Evolutionary conservation across 371 early-diverging fungal genomes (phyloP), one percentile per base, ranked within the genome.

Genomic region (Fennellomyces sp.): DNA sequence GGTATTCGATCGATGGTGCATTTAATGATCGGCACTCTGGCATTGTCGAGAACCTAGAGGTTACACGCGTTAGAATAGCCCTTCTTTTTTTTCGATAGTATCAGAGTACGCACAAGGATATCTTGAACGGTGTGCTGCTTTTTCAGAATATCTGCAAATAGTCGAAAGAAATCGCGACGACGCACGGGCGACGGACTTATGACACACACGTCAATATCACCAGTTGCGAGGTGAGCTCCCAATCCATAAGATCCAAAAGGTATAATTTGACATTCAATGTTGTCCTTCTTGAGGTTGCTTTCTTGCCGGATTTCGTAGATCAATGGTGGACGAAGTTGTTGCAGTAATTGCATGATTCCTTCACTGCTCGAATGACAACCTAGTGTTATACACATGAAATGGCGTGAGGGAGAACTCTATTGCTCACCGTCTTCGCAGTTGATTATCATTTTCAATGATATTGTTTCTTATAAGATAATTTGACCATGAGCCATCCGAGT

Each of bases 241-340:
- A 78, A 27, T 0, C 61, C 73, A 58, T 68, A 75, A 3, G 79
- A 78, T 1, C 79, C 79, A 66, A 78, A 78, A 0, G 73, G 72
- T 5, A 50, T 29, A 2, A 78, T 23, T 28, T 59, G 35, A 56
- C 71, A 72, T 11, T 53, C 38, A 27, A 64, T 53, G 25, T 52
- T 52, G 38, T 33, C 52, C 13, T 25, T 7, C n/a, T 39, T 33
- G 11, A 58, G 4, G 26, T 36, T 35, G 13, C 56, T 17, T 38
- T 64, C 65, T 25, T 29, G n/a, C 3, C 30, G 25, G 26, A 64
- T 51, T 5, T 50, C 35, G 2, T 51, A 30, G 25, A 17, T 38
- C n/a, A 64, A 39, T 11, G 35, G 25, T 3, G 55, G 60, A 17
- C 54, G n/a, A 10, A 59, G 41, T 0, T 38, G 11, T 7, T 56